phyloP scores from a whole-genome alignment of 768 basidiomycete genomes.

The Coprinellus micaceus region DNA sequence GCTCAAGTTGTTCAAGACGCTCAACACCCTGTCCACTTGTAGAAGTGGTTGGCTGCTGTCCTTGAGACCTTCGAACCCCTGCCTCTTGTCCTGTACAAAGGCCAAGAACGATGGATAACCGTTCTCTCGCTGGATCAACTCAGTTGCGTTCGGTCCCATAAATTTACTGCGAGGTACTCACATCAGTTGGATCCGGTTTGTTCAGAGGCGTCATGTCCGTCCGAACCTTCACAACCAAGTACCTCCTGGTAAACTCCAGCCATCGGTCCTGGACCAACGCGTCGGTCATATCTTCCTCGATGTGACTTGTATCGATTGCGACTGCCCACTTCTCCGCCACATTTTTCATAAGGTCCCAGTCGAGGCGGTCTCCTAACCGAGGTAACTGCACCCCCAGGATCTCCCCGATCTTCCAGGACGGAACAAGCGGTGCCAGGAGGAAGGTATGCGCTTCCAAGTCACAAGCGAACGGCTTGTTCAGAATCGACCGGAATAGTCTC shows the following conservation, averaged over 20 bases:
- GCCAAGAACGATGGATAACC: constrained; percentile 60
- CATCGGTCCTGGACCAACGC: constrained; percentile 72
- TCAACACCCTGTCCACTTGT: constrained; percentile 55
- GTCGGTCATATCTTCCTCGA: constrained; percentile 49
- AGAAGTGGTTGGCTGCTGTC: constrained; percentile 69
- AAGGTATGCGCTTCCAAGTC: constrained; percentile 52
- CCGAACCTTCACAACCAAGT: constrained; percentile 52
- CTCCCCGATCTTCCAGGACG: constrained; percentile 32
- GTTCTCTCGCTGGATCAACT: constrained; percentile 49
- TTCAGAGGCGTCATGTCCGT: constrained; percentile 71
- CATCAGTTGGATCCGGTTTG: constrained; percentile 60
- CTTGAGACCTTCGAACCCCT: constrained; percentile 58
- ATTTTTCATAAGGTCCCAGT: constrained; percentile 58
- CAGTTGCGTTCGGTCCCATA: constrained; percentile 6
- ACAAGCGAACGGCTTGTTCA: constrained; percentile 69
- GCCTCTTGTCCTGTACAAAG: constrained; percentile 59
- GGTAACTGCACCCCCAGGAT: constrained; percentile 23
- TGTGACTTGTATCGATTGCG: constrained; percentile 38
- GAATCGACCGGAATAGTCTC: constrained; percentile 55
- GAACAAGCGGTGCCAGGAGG: constrained; percentile 60
- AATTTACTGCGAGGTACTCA: constrained; percentile 21
- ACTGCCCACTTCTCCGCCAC: constrained; percentile 52
- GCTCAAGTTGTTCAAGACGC: constrained; percentile 55
- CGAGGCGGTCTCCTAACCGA: constrained; percentile 45
- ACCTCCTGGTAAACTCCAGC: constrained; percentile 74